Evolutionary conservation across 306 rosid genomes (phyloP).

Genomic region (Comarum palustre): DNA sequence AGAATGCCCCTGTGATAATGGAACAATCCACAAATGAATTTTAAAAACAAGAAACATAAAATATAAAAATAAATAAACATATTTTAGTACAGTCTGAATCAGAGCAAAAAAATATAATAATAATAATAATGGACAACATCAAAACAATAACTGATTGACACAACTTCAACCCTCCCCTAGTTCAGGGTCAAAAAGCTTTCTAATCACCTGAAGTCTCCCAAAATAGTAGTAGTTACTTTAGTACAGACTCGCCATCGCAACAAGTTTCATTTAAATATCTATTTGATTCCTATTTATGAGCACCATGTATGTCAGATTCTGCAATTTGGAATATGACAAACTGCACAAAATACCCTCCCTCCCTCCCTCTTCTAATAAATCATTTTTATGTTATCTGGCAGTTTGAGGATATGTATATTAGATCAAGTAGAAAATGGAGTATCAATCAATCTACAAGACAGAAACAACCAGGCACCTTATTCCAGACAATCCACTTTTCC

Average conservation of each 20-base stretch:
- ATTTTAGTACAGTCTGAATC: too few relatives aligned
- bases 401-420: background rate
- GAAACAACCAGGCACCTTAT: background rate
- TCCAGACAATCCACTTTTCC: background rate
- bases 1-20: slow-evolving; percentile 75
- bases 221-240: background rate
- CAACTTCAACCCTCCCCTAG: background rate
- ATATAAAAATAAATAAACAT: background rate
- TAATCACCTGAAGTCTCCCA: background rate
- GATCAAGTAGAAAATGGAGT: background rate
- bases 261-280: background rate
- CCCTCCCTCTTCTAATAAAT: background rate
- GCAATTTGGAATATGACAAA: background rate
- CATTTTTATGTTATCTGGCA: background rate
- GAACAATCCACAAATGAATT: background rate
- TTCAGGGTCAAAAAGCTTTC: background rate
- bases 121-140: background rate
- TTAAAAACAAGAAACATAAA: background rate
- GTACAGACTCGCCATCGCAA: background rate
- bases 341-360: background rate
- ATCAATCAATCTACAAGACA: background rate
- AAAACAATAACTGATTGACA: slow-evolving; percentile 1
- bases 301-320: background rate
- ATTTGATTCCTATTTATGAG: background rate
- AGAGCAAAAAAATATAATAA: too few relatives aligned